These are phyloP conservation scores for Podospora sp. DNA, from an alignment of 495 filamentous ascomycete genomes.

Conservation along the genomic window DNA sequence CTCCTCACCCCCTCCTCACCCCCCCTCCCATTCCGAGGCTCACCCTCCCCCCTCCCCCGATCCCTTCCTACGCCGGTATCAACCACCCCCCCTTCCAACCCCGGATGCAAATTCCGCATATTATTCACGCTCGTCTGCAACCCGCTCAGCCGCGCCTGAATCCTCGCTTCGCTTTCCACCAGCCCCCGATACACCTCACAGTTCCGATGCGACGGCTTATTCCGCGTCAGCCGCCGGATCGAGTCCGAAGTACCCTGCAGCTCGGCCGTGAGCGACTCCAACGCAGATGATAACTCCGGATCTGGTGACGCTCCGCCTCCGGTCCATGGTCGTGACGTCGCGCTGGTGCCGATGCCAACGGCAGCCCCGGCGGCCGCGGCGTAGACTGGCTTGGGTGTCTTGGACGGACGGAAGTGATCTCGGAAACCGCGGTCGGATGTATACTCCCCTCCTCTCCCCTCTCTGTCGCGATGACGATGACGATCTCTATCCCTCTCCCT, in stretches of 20 bases:
- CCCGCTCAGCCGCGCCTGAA: constrained; percentile 23
- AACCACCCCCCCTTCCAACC: not conserved
- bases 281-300: constrained; percentile 26
- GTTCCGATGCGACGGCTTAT: constrained; percentile 20
- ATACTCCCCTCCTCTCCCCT: not conserved
- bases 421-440: not conserved
- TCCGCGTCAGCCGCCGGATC: constrained; percentile 17
- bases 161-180: constrained; percentile 24
- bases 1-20: not conserved
- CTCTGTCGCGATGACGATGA: not conserved
- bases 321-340: not conserved
- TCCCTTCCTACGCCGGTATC: not conserved
- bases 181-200: constrained; percentile 29
- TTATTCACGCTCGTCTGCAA: constrained; percentile 31
- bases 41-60: not conserved
- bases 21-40: not conserved
- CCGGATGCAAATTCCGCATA: constrained; percentile 29
- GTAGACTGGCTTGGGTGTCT: not conserved
- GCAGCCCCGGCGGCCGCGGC: too few relatives aligned
- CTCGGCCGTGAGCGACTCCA: constrained; percentile 28
- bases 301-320: not conserved
- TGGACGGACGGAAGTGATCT: not conserved
- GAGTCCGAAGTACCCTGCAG: constrained; percentile 25
- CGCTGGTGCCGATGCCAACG: too few relatives aligned
- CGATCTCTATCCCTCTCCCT: not conserved